A percentile compares a stretch with the other conserved stretches of the same genome.
phyloP scores from a whole-genome alignment of 2,329 filamentous ascomycete species.

The Aureobasidium sp. region DNA sequence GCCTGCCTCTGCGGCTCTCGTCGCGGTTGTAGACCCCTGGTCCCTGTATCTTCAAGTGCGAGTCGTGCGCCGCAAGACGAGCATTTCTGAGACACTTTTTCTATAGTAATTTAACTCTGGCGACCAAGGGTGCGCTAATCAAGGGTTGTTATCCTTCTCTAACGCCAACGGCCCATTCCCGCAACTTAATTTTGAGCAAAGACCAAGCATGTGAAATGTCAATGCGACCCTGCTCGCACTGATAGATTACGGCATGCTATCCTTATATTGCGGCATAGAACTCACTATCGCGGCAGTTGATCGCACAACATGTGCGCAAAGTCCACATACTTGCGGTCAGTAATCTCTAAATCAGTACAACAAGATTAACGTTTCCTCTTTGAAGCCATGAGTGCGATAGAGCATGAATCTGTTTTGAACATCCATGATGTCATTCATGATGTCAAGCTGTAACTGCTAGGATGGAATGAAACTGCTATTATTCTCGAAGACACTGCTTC shows the following conservation, averaged over 20 bases:
- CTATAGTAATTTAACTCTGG: slow-evolving; percentile 5
- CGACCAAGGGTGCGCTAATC: slow-evolving; percentile 9
- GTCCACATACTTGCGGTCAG: neutral
- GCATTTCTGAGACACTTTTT: slow-evolving; percentile 7
- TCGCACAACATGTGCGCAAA: neutral
- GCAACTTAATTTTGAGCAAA: slow-evolving; percentile 5
- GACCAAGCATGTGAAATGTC: slow-evolving; percentile 7
- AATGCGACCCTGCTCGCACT: neutral
- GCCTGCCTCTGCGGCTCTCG: neutral
- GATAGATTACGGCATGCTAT: slow-evolving; percentile 1
- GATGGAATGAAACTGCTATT: neutral
- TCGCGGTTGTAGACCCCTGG: neutral
- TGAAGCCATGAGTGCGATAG: neutral
- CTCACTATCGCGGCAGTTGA: neutral
- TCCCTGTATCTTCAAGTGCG: neutral
- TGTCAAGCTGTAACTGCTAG: neutral
- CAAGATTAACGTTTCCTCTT: neutral
- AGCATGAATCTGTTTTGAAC: neutral
- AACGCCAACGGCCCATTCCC: slow-evolving; percentile 11
- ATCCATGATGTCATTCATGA: slow-evolving; percentile 1
- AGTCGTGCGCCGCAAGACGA: slow-evolving; percentile 6
- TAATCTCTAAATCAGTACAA: neutral
- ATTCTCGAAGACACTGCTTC: neutral
- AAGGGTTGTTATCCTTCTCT: neutral
- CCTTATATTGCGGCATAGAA: neutral